phyloP scores from a whole-genome alignment of 257 asterid genomes.

The Datura wrightii region DNA sequence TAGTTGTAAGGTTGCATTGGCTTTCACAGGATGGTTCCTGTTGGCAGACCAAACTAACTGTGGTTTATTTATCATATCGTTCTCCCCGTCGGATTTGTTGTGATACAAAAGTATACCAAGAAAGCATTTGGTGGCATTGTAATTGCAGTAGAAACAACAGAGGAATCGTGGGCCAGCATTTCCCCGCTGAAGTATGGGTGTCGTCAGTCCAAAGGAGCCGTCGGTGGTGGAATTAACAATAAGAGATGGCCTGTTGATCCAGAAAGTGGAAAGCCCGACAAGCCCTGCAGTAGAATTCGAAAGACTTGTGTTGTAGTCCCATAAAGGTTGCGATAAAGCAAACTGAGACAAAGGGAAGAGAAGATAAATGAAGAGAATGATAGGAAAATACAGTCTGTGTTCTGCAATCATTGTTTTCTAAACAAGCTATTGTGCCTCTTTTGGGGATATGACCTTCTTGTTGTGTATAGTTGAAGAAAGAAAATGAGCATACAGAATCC shows the following conservation, averaged over 20 bases:
- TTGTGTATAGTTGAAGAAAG: neutral
- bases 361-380: neutral
- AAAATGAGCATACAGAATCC: no score
- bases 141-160: neutral
- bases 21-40: constrained; percentile 7
- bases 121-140: neutral
- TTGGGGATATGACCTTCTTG: neutral
- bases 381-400: neutral
- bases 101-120: constrained; percentile 1
- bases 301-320: no score
- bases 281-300: neutral
- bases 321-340: neutral
- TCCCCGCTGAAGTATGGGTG: neutral
- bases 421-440: neutral
- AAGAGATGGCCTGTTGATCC: neutral
- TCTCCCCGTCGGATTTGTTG: neutral
- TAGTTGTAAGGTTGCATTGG: constrained; percentile 11
- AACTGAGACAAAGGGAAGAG: neutral
- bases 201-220: rapidly evolving
- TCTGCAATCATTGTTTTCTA: neutral
- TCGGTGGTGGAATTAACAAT: neutral
- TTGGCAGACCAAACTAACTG: constrained; percentile 32
- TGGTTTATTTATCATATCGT: neutral
- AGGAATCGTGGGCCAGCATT: neutral
- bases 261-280: neutral